These are phyloP conservation scores for Alternaria conjuncta DNA, from an alignment of 2,329 filamentous ascomycete genomes.

Conservation along the genomic window DNA sequence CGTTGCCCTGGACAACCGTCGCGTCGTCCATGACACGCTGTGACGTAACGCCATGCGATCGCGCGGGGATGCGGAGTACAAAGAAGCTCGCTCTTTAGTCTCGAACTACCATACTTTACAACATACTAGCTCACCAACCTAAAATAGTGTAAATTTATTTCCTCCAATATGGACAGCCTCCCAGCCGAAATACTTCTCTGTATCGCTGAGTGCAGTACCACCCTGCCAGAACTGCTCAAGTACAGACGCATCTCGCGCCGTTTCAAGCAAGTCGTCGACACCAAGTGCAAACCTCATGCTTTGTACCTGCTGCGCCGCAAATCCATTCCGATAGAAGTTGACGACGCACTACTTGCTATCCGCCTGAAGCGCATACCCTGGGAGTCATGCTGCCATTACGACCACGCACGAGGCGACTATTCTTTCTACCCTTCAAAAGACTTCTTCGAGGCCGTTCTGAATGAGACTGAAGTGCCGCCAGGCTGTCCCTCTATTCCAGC, in stretches of 20 bases:
- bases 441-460: not conserved
- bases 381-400: not conserved
- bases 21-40: not conserved
- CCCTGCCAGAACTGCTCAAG: not conserved
- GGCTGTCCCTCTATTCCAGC: not conserved
- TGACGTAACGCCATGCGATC: conserved; percentile 3
- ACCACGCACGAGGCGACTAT: not conserved
- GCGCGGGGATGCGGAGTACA: not conserved
- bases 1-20: conserved; percentile 23
- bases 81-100: not conserved
- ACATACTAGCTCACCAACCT: not conserved
- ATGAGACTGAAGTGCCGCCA: not conserved
- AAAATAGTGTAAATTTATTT: not conserved
- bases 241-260: not conserved
- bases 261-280: not conserved
- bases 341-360: not conserved
- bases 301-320: not conserved
- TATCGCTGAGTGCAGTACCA: not conserved
- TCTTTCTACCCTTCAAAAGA: not conserved
- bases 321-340: not conserved
- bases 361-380: not conserved
- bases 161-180: not conserved
- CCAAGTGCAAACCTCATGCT: not conserved
- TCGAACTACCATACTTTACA: not conserved
- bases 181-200: not conserved